Evolutionary conservation across 495 filamentous ascomycete species (phyloP), one percentile per base, ranked within the genome.

Genomic region (Bacidia rubella): DNA sequence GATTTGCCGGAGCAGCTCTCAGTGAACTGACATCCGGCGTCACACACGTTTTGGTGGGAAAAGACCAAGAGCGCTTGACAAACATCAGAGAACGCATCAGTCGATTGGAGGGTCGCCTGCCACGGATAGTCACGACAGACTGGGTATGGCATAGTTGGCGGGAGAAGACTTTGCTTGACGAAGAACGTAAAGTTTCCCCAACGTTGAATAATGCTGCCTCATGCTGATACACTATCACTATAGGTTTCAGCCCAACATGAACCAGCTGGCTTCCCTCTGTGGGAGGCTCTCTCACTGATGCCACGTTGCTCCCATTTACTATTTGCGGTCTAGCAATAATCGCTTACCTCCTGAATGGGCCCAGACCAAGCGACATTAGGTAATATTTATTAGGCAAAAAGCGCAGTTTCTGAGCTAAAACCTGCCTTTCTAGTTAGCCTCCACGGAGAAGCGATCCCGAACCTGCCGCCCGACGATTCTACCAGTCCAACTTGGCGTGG

Each of bases 131-230:
- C 11, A 78, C 67, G 1, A 57, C 69, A 22, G 69, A 72, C 19
- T 98, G 92, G 92, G 68, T 95, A 1, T 73, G 79, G 47, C 78
- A 87, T 53, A 84, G 85, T 59, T 93, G 90, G 86, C 67, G 68
- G 53, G 82, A 87, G 65, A 73, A 73, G 52, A 95, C 90, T 7
- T 56, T 85, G 42, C 60, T 97, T 49, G 88, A 96, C 62, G 92
- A 96, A 75, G 86, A 89, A 57, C 67, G 65, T 66, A 48, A n/a
- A 49, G 63, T 61, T 21, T 9, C 3, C 25, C 11, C n/a, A 35
- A 12, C 24, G 19, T 27, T 19, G 22, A 11, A 12, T 26, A 3
- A 35, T 32, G 32, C 29, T 29, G 44, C 19, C 21, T 25, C 22
- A 47, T 35, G 29, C 7, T 35, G 29, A 42, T 42, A 15, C 11